These are phyloP conservation scores for Amylostereum areolatum DNA, from an alignment of 1,284 basidiomycete genomes.

Conservation along the genomic window DNA sequence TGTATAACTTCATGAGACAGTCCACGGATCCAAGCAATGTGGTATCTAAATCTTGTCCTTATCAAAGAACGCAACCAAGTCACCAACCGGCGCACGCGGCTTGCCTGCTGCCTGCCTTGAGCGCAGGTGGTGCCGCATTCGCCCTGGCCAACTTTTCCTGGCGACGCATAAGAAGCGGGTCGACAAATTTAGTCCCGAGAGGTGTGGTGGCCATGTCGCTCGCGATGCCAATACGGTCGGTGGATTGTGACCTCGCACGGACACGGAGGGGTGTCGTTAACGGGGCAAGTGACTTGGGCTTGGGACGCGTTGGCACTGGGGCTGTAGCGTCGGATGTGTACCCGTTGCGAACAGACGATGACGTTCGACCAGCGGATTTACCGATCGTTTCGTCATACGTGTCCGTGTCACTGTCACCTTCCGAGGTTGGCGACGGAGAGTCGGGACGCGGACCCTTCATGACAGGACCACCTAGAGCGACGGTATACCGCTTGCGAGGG, in stretches of 20 bases:
- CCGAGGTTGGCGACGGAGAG: constrained; percentile 31
- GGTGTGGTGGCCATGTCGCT: constrained; percentile 19
- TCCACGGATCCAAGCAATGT: no score
- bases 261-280: constrained; percentile 34
- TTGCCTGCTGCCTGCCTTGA: constrained; percentile 34
- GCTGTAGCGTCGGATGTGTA: no score
- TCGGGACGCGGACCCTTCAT: constrained; percentile 28
- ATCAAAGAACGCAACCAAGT: constrained; percentile 80
- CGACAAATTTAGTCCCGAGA: constrained; percentile 50
- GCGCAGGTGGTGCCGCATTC: constrained; percentile 30
- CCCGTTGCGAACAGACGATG: no score
- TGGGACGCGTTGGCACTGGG: constrained; percentile 2
- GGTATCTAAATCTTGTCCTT: constrained; percentile 30
- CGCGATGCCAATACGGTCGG: constrained; percentile 35
- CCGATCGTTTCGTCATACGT: constrained; percentile 60
- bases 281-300: constrained; percentile 14
- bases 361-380: constrained; percentile 36
- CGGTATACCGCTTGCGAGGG: constrained; percentile 74
- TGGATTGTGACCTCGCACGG: constrained; percentile 48
- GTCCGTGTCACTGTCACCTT: constrained; percentile 30
- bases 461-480: constrained; percentile 69
- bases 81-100: constrained; percentile 62
- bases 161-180: constrained; percentile 62
- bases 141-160: constrained; percentile 46
- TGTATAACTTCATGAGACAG: no score